Base-by-base conservation (phyloP, 108 stramenopile genomes). In the Chaetoceros tenuissimus region DNA sequence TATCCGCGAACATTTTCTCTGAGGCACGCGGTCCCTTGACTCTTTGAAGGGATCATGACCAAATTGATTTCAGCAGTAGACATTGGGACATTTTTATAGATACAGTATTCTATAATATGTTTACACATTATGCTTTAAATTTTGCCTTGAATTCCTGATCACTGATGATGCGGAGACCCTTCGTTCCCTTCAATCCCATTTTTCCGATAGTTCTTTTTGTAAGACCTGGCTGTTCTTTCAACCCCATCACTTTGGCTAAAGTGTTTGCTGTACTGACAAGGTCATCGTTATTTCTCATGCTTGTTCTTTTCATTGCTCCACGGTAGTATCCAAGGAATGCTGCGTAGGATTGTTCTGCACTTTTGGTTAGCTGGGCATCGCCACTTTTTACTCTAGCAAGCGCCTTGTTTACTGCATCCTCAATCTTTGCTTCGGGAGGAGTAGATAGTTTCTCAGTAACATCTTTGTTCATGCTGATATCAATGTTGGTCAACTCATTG, bases 251-350 rank as follows among this genome's bases (percentile, higher is more conserved):
- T 7, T 31, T 28, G 0, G 74, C 66, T 54, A 58, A 87, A 46
- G 51, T 47, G 69, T 88, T 84, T 17, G 75, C 79, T 49, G 61
- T 57, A 24, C 54, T 51, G 7, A 92, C 85, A 28, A 87, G 60
- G 20, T 67, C 62, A 3, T 43, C 57, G 50, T 79, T 83, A 48
- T 65, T 60, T 20, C 56, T 47, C 69, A 66, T 65, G 19, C 58
- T 69, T 22, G 75, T 24, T 48, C 66, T 65, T 51, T 71, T 80
- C 25, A 76, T 29, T 62, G 79, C 71, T 18, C 72, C 66, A 66
- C 90, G 90, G 85, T 92, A 92, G 72, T 84, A 95, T 16, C 94
- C 94, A 51, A 94, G 64, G 75, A 69, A 87, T n/a, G 90, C 84
- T 28, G 72, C 57, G 53, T 82, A 85, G 19, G 79, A 75, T 31